These are phyloP conservation scores for Lasiodiplodia sp. DNA, from an alignment of 2,329 filamentous ascomycete genomes.

Conservation along the genomic window DNA sequence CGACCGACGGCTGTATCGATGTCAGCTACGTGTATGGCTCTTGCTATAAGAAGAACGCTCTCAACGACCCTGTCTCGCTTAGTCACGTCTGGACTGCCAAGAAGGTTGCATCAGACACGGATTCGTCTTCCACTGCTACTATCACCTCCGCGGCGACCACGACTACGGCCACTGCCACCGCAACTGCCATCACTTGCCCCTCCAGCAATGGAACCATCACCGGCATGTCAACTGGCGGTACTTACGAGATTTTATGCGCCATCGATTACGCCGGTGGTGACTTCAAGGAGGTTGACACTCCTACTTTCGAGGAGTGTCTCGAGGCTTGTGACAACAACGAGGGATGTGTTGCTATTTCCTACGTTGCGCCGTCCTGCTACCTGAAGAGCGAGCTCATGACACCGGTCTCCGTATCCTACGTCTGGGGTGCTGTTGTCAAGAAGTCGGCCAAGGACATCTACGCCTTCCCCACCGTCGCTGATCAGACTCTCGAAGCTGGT, in stretches of 20 bases:
- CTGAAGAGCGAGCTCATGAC: slow-evolving; percentile 13
- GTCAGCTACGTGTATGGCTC: slow-evolving; percentile 22
- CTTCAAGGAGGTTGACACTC: slow-evolving; percentile 2
- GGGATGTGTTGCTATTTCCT: slow-evolving; percentile 6
- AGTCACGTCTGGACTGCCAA: slow-evolving; percentile 26
- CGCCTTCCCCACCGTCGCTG: slow-evolving; percentile 8
- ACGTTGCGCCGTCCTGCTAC: slow-evolving; percentile 14
- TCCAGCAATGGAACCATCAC: not conserved
- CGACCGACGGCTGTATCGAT: slow-evolving; percentile 28
- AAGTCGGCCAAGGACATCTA: slow-evolving; percentile 13
- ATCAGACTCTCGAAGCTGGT: not conserved
- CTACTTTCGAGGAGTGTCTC: slow-evolving; percentile 17
- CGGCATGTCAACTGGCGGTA: slow-evolving; percentile 9
- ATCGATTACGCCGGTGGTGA: slow-evolving; percentile 18
- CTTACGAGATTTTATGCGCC: slow-evolving; percentile 4
- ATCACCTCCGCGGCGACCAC: slow-evolving; percentile 5
- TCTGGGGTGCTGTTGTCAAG: slow-evolving; percentile 20
- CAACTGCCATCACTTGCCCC: not conserved
- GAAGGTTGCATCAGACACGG: not conserved
- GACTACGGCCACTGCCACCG: not conserved
- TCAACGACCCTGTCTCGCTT: slow-evolving; percentile 5
- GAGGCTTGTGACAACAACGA: slow-evolving; percentile 10
- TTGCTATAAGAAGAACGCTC: slow-evolving; percentile 29
- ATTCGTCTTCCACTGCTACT: not conserved
- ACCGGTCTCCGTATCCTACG: slow-evolving; percentile 1